Evolutionary conservation across 257 asterid genomes (phyloP), one percentile per base, ranked within the genome.

Genomic region (Datura wrightii): DNA sequence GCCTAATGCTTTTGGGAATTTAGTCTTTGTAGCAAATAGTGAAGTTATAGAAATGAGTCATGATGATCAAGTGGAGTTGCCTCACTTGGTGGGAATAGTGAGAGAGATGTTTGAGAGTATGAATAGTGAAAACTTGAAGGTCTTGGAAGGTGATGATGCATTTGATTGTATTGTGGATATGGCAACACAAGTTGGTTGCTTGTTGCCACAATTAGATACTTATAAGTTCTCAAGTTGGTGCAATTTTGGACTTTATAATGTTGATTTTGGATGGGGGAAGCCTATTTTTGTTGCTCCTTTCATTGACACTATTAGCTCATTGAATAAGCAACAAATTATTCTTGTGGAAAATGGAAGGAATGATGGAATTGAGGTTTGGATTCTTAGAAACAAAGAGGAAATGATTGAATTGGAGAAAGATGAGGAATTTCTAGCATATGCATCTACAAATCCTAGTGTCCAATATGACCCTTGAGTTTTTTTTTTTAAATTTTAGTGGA

Each of bases 191-290:
- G 6, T 7, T 48, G 59, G 0, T 11, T 11, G 11, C 41, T 76
- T 31, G 1, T 48, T 50, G 59, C 2, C 60, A 11, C 50, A 76
- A 76, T 7, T 50, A 48, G 62, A 50, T 76, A 76, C 10, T 34
- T 50, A 76, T 50, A 76, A 48, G 42, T 76, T 76, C 81, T 19
- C 81, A 48, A 76, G 62, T 52, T 76, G 62, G 81, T 76, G 81
- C 3, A 31, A 36, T 48, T 48, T 50, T 11, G 62, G 62, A 48
- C 81, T 76, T 50, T 31, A 76, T 14, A 14, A 50, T 24, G 81
- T 50, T 74, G 81, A 74, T 74, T 74, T 74, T 74, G 81, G 81
- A 48, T 50, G 81, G 81, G 81, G 81, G 19, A 74, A 74, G 1
- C 81, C 81, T 74, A 74, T 24, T 48, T 24, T 52, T 15, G 5